These are phyloP conservation scores for Pisolithus thermaeus DNA, from an alignment of 1,284 basidiomycete species.

Conservation along the genomic window DNA sequence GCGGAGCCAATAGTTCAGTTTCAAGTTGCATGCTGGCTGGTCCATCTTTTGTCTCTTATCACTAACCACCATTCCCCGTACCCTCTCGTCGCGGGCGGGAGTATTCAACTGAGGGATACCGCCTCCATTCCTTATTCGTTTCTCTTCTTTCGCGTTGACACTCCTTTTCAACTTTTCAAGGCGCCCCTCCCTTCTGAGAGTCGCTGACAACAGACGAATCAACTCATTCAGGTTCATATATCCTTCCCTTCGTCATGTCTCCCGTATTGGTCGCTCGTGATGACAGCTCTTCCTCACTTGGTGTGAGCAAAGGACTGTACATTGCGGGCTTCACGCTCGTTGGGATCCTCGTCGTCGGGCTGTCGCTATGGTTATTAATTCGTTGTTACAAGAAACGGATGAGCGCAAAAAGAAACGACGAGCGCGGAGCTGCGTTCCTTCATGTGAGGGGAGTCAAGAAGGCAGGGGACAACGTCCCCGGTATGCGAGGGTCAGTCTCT, in stretches of 20 bases:
- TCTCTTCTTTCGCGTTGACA: slow-evolving; percentile 9
- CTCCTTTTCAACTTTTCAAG: background rate
- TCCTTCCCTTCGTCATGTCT: slow-evolving; percentile 14
- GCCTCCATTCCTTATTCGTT: slow-evolving; percentile 5
- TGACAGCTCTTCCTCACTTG: background rate
- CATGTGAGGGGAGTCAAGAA: slow-evolving; percentile 40
- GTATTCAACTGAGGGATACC: background rate
- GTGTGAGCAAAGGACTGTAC: slow-evolving; percentile 20
- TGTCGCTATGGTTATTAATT: slow-evolving; percentile 38
- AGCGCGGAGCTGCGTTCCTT: slow-evolving; percentile 39
- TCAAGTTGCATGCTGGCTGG: no score
- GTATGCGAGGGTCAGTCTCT: no score
- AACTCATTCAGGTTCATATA: background rate
- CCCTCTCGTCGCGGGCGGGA: background rate
- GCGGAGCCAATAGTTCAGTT: no score
- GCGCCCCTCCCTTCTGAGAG: background rate
- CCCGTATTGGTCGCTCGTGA: slow-evolving; percentile 8
- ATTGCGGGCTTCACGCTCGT: slow-evolving; percentile 45
- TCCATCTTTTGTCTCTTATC: no score
- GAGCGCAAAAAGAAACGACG: slow-evolving; percentile 31
- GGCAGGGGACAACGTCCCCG: slow-evolving; percentile 10
- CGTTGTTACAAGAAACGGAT: slow-evolving; percentile 36
- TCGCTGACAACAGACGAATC: background rate
- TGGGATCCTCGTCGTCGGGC: slow-evolving; percentile 31
- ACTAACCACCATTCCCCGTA: background rate